phyloP scores from a whole-genome alignment of 495 filamentous ascomycete species.

The Rostrohypoxylon terebratum region DNA sequence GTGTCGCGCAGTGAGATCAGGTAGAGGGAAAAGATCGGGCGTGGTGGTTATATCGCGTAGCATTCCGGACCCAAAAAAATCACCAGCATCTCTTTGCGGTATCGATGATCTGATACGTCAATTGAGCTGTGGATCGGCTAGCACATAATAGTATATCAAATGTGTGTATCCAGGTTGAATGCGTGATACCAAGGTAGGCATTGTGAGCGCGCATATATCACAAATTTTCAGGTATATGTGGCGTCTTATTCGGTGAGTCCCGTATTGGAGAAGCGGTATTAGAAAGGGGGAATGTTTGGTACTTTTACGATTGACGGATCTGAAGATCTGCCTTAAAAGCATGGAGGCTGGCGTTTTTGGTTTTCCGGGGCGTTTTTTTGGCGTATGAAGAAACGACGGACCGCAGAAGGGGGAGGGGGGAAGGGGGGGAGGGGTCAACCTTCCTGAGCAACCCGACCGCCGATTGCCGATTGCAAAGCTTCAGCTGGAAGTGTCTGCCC shows the following conservation, averaged over 20 bases:
- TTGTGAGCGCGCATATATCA: constrained; percentile 35
- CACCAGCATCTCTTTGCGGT: constrained; percentile 5
- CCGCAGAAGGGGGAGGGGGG: not conserved
- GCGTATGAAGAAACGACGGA: not conserved
- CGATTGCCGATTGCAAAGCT: not conserved
- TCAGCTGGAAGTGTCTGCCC: not conserved
- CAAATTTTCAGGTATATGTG: not conserved
- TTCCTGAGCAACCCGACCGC: not conserved
- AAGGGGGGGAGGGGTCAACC: not conserved
- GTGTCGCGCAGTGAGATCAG: constrained; percentile 52
- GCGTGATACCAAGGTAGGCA: constrained; percentile 37
- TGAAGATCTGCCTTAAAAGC: not conserved
- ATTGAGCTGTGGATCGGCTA: constrained; percentile 56
- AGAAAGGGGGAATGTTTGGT: not conserved
- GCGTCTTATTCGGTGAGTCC: not conserved
- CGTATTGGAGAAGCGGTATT: not conserved
- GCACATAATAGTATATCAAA: constrained; percentile 57
- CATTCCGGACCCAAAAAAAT: constrained; percentile 33
- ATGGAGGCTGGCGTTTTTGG: too few species aligned
- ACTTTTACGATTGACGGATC: not conserved
- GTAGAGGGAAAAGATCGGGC: constrained; percentile 47
- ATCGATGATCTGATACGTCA: constrained; percentile 44
- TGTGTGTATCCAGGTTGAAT: constrained; percentile 57
- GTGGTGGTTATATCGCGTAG: constrained; percentile 49
- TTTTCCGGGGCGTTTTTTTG: not conserved